These are phyloP conservation scores for Flueggea neowawraea DNA, from an alignment of 441 rosid genomes.

Conservation along the genomic window DNA sequence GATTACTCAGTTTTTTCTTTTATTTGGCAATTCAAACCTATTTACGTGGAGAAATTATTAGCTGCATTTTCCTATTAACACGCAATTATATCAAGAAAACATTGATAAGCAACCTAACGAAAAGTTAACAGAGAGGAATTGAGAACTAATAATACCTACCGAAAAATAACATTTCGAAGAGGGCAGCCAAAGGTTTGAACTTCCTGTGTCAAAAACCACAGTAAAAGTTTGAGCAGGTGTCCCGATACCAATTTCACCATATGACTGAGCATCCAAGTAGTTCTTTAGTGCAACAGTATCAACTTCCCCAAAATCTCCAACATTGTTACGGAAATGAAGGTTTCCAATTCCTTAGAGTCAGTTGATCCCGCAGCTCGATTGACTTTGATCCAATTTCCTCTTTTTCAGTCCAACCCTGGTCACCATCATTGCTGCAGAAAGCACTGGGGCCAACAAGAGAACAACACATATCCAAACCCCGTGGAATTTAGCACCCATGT, in stretches of 20 bases:
- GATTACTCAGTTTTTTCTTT: too few relatives aligned
- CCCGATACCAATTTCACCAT: conserved; percentile 74
- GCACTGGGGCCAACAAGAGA: conserved; percentile 33
- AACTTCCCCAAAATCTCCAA: conserved; percentile 31
- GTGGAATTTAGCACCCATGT: conserved; percentile 35
- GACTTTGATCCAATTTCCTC: conserved; percentile 44
- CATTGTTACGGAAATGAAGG: conserved; percentile 19
- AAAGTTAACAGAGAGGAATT: not conserved
- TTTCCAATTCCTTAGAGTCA: conserved; percentile 32
- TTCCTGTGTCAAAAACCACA: conserved; percentile 83
- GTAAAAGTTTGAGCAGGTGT: conserved; percentile 74
- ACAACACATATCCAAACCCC: conserved; percentile 29
- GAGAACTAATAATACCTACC: conserved; percentile 30
- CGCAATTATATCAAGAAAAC: not conserved
- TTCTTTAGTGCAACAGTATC: conserved; percentile 56
- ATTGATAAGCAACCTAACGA: not conserved
- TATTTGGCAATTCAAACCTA: conserved; percentile 71
- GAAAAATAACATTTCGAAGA: conserved; percentile 74
- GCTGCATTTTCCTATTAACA: conserved; percentile 25
- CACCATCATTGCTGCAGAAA: conserved; percentile 37
- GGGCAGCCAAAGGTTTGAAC: conserved; percentile 89
- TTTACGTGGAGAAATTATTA: conserved; percentile 18
- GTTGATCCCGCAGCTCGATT: conserved; percentile 29
- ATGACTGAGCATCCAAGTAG: conserved; percentile 82
- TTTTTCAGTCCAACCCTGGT: conserved; percentile 60